These are phyloP conservation scores for Mycena metata DNA, from an alignment of 768 basidiomycete genomes.

Conservation along the genomic window DNA sequence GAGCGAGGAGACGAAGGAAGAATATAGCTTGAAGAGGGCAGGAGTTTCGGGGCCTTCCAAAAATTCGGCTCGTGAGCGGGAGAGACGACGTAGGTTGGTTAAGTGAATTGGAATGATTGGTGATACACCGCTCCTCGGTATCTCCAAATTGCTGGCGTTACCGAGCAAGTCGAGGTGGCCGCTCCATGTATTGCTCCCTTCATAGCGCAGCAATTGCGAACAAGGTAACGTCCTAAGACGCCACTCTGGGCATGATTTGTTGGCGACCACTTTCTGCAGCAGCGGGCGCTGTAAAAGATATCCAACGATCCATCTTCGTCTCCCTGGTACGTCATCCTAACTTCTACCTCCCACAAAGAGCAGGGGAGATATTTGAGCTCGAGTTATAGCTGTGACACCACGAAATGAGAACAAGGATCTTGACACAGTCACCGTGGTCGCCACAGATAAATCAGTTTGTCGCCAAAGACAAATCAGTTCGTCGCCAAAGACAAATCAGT, in stretches of 20 bases:
- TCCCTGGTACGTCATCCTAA: neutral
- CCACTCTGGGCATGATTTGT: neutral
- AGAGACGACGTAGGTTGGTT: constrained; percentile 16
- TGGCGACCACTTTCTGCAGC: neutral
- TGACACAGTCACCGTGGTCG: too few relatives aligned
- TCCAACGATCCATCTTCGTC: neutral
- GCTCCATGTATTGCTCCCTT: constrained; percentile 8
- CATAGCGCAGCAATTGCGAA: constrained; percentile 9
- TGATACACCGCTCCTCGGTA: neutral
- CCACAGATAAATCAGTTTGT: too few relatives aligned
- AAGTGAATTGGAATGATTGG: neutral
- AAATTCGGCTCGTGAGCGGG: neutral
- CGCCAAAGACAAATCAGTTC: too few relatives aligned
- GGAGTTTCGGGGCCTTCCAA: constrained; percentile 15
- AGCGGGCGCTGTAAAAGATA: neutral
- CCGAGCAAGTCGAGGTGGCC: constrained; percentile 4
- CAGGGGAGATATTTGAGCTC: neutral
- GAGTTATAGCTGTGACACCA: neutral
- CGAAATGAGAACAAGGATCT: neutral
- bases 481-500: too few relatives aligned
- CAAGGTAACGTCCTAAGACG: neutral
- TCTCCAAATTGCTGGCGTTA: constrained; percentile 5
- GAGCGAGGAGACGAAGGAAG: neutral
- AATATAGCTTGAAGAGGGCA: constrained; percentile 18
- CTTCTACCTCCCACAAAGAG: neutral